phyloP scores from a whole-genome alignment of 192 early-diverging fungal genomes.

The Rhizoclosmatium sp. region DNA sequence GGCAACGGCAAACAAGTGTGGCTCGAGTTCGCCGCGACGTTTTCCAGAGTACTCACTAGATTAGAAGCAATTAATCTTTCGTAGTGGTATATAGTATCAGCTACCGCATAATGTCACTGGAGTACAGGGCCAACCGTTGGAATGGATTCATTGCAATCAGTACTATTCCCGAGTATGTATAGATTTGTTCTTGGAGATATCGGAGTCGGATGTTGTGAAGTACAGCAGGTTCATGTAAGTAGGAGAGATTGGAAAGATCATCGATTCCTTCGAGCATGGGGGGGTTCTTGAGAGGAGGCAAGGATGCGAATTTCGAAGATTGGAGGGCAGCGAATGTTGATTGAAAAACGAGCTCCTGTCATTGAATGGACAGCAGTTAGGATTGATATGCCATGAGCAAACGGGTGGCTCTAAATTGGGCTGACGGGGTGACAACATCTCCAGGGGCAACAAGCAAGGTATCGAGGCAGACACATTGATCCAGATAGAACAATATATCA shows the following conservation, averaged over 20 bases:
- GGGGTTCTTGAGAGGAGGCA: slow-evolving; percentile 93
- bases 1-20: slow-evolving; percentile 98
- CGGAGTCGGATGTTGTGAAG: slow-evolving; percentile 92
- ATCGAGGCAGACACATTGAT: neutral
- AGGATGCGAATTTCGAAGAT: slow-evolving; percentile 60
- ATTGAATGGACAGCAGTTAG: neutral
- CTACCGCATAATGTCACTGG: slow-evolving; percentile 79
- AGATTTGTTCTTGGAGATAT: slow-evolving; percentile 93
- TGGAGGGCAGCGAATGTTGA: slow-evolving; percentile 71
- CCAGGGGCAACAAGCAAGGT: neutral
- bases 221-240: slow-evolving; percentile 91
- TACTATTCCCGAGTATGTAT: slow-evolving; percentile 99
- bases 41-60: slow-evolving; percentile 85
- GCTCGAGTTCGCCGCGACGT: slow-evolving; percentile 92
- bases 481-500: neutral
- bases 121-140: slow-evolving; percentile 83
- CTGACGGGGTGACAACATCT: too few relatives aligned
- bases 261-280: slow-evolving; percentile 67
- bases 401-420: too few relatives aligned
- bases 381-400: too few relatives aligned
- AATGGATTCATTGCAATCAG: slow-evolving; percentile 98
- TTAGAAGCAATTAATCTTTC: slow-evolving; percentile 17
- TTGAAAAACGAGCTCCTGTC: slow-evolving; percentile 72
- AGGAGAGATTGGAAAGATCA: slow-evolving; percentile 89
- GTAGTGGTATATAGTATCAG: neutral